Percentiles rank a stretch among this genome's conserved stretches.
Evolutionary conservation across 192 early-diverging fungal species (phyloP).

Genomic region (Backusella parvicylindrica): DNA sequence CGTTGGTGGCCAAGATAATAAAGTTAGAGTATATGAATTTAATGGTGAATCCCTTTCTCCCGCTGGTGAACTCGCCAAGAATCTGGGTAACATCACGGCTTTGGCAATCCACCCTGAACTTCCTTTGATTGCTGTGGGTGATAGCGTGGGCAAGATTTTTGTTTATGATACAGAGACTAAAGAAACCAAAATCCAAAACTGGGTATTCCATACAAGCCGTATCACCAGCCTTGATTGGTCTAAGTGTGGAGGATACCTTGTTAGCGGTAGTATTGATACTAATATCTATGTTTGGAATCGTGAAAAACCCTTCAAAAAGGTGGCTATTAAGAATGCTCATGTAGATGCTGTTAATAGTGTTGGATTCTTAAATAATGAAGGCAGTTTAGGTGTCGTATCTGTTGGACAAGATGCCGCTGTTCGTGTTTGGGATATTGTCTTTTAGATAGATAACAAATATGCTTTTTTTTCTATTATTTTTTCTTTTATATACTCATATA

Average conservation of each 20-base stretch:
- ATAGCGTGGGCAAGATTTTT: constrained; percentile 75
- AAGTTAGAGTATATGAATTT: constrained; percentile 63
- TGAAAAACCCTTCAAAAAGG: constrained; percentile 72
- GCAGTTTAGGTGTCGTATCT: constrained; percentile 60
- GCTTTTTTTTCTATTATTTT: not conserved
- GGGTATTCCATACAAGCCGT: constrained; percentile 90
- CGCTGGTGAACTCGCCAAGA: constrained; percentile 27
- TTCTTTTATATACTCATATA: not conserved
- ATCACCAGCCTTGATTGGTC: constrained; percentile 82
- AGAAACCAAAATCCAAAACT: constrained; percentile 55
- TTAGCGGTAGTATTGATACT: constrained; percentile 83
- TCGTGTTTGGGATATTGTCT: constrained; percentile 57
- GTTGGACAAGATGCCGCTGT: constrained; percentile 82
- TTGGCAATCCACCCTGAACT: constrained; percentile 77
- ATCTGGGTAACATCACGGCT: constrained; percentile 71
- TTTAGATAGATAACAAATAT: not conserved
- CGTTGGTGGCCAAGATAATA: constrained; percentile 64
- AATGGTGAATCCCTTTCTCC: constrained; percentile 35
- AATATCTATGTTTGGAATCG: constrained; percentile 89
- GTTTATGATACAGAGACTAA: constrained; percentile 62
- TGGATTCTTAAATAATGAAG: constrained; percentile 51
- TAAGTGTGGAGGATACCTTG: constrained; percentile 67
- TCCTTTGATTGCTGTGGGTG: constrained; percentile 73
- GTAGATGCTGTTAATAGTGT: constrained; percentile 73
- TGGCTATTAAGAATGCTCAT: constrained; percentile 78